A percentile compares a stretch with the other conserved stretches of the same genome.
phyloP scores from a whole-genome alignment of 768 basidiomycete genomes.

The Lactifluus echinatus region DNA sequence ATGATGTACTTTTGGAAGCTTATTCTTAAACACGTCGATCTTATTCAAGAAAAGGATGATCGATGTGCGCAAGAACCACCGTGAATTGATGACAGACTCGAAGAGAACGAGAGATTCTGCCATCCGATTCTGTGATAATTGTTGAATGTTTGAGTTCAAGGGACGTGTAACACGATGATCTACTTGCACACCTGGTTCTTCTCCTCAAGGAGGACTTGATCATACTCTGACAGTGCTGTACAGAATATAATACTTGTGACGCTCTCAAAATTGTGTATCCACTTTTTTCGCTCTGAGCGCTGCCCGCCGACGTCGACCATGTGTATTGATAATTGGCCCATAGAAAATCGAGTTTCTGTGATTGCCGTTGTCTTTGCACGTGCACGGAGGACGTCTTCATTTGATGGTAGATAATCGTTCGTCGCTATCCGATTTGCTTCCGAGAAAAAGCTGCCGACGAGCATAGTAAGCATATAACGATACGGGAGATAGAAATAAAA shows the following conservation, averaged over 20 bases:
- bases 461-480: not conserved
- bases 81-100: slow-evolving; percentile 70
- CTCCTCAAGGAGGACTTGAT: slow-evolving; percentile 63
- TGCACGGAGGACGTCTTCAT: slow-evolving; percentile 82
- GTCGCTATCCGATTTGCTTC: slow-evolving; percentile 78
- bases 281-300: slow-evolving; percentile 52
- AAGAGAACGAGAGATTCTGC: slow-evolving; percentile 66
- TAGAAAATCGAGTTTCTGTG: slow-evolving; percentile 73
- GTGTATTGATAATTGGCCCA: slow-evolving; percentile 51
- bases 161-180: not conserved
- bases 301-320: slow-evolving; percentile 76
- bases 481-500: not conserved
- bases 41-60: slow-evolving; percentile 67
- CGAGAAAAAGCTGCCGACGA: slow-evolving; percentile 61
- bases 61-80: slow-evolving; percentile 61
- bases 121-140: slow-evolving; percentile 55
- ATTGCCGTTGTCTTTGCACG: slow-evolving; percentile 87
- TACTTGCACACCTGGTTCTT: slow-evolving; percentile 45
- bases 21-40: slow-evolving; percentile 71
- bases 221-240: slow-evolving; percentile 67
- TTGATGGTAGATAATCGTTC: slow-evolving; percentile 75
- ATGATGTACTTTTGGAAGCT: slow-evolving; percentile 43
- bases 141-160: not conserved
- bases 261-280: slow-evolving; percentile 64
- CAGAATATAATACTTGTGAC: slow-evolving; percentile 76